phyloP scores from a whole-genome alignment of 1,284 basidiomycete genomes.

The Rhodotorula sp. region DNA sequence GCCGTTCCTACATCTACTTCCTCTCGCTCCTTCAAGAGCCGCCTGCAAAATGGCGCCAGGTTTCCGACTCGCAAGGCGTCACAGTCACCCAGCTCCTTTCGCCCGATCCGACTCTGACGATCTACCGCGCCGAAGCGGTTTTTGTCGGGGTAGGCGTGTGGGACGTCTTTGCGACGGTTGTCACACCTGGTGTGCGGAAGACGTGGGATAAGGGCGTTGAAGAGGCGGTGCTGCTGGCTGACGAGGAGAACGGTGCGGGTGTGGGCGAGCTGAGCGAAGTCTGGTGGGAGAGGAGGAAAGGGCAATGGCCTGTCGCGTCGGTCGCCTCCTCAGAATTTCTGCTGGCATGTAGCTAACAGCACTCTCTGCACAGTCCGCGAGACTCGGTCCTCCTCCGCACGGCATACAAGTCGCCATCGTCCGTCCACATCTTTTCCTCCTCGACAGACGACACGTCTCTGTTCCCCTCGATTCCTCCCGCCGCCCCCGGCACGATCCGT shows the following conservation, averaged over 20 bases:
- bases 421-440: conserved; percentile 94
- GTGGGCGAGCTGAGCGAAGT: conserved; percentile 70
- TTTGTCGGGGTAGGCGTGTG: conserved; percentile 95
- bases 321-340: conserved; percentile 47
- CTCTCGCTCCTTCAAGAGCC: conserved; percentile 96
- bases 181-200: conserved; percentile 73
- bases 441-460: conserved; percentile 84
- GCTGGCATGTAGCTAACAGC: conserved; percentile 14
- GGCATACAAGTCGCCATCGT: conserved; percentile 92
- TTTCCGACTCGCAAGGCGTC: conserved; percentile 82
- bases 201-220: conserved; percentile 92
- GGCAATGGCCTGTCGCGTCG: conserved; percentile 86
- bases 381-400: conserved; percentile 90
- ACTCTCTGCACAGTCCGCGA: conserved; percentile 64
- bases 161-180: conserved; percentile 89
- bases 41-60: conserved; percentile 91
- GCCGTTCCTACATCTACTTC: conserved; percentile 96
- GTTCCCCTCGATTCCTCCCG: conserved; percentile 74
- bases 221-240: conserved; percentile 78
- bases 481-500: conserved; percentile 75
- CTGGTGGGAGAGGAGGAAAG: conserved; percentile 85
- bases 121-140: conserved; percentile 93
- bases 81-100: conserved; percentile 91
- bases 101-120: conserved; percentile 93
- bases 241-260: conserved; percentile 84